These are phyloP conservation scores for Drechslerella stenobrocha DNA, from an alignment of 2,329 filamentous ascomycete species.

Conservation along the genomic window DNA sequence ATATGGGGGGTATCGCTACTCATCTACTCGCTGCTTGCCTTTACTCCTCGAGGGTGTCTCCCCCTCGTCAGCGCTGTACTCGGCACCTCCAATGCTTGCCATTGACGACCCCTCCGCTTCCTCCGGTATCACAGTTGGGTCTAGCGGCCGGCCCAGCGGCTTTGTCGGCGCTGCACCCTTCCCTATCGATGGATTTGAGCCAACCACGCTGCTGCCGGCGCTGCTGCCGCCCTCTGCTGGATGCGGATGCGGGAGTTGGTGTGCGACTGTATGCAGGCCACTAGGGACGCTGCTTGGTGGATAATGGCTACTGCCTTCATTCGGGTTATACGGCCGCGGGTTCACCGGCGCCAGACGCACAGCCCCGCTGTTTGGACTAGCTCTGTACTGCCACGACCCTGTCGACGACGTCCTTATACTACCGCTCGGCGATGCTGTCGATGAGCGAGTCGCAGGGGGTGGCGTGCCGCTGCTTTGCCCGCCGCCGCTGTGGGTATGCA, in stretches of 20 bases:
- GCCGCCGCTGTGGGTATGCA: constrained; percentile 27
- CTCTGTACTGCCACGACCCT: constrained; percentile 39
- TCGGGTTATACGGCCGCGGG: constrained; percentile 41
- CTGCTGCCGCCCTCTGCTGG: no score
- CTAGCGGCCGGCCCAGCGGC: constrained; percentile 29
- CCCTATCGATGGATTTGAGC: constrained; percentile 26
- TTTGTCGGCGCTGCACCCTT: constrained; percentile 36
- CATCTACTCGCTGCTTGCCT: constrained; percentile 12
- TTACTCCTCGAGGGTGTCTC: constrained; percentile 18
- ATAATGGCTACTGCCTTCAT: constrained; percentile 17
- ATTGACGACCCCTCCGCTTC: constrained; percentile 42
- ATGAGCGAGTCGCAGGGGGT: constrained; percentile 36
- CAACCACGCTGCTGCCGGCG: constrained; percentile 24
- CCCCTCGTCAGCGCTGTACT: constrained; percentile 20
- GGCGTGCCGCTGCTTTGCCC: constrained; percentile 34
- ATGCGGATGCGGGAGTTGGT: not conserved
- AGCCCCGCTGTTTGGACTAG: constrained; percentile 35
- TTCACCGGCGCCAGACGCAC: constrained; percentile 27
- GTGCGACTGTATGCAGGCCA: no score
- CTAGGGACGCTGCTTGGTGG: not conserved
- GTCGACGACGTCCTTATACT: constrained; percentile 39
- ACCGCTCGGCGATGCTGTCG: constrained; percentile 37
- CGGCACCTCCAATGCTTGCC: constrained; percentile 34
- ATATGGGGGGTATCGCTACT: no score
- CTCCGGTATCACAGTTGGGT: constrained; percentile 43